Evolutionary conservation across 2,329 filamentous ascomycete species (phyloP).

Genomic region (Neonectria punicea): DNA sequence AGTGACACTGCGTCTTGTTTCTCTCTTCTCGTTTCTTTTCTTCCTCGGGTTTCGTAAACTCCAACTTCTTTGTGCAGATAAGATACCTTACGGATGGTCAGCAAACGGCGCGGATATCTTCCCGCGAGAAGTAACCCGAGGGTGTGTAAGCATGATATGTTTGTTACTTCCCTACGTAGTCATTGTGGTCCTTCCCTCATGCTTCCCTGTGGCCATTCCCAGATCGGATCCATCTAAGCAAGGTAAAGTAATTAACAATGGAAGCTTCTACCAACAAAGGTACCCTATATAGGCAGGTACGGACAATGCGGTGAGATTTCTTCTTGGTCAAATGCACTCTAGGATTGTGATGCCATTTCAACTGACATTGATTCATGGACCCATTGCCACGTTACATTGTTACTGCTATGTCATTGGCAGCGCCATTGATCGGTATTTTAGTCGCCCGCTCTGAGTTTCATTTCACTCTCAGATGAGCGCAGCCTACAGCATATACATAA

Average conservation of each 20-base stretch:
- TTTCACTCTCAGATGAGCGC: neutral
- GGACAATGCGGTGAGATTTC: neutral
- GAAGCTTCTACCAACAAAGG: neutral
- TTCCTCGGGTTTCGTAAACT: neutral
- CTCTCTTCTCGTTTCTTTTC: neutral
- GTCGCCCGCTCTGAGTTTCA: neutral
- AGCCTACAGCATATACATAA: neutral
- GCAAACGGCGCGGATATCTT: neutral
- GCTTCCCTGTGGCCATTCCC: neutral
- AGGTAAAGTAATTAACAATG: neutral
- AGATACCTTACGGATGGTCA: neutral
- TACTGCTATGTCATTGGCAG: neutral
- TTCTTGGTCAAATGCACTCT: constrained; percentile 6
- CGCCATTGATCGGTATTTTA: constrained; percentile 2
- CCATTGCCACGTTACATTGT: constrained; percentile 3
- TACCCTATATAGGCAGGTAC: neutral
- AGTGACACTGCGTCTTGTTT: neutral
- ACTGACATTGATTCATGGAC: constrained; percentile 16
- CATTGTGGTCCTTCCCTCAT: neutral
- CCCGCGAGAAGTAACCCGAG: neutral
- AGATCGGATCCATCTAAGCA: constrained; percentile 6
- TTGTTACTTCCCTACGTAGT: neutral
- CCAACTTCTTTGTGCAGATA: too few species aligned
- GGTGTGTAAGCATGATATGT: neutral
- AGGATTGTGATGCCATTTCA: neutral